Evolutionary conservation across 768 basidiomycete genomes (phyloP), one percentile per base, ranked within the genome.

Genomic region (Lentinula guzmanii): DNA sequence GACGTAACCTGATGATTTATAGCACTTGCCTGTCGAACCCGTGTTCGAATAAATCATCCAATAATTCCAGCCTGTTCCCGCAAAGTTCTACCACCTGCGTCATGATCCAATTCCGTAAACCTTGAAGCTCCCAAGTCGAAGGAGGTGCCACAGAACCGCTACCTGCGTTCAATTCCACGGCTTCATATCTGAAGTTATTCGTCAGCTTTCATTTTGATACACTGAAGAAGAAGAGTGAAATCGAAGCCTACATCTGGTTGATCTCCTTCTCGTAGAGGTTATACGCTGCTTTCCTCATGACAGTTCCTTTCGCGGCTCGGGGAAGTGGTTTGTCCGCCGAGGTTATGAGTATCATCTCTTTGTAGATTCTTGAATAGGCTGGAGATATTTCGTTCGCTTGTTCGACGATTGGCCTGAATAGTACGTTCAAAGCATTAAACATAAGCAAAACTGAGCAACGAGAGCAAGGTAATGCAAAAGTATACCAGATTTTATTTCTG

Each of bases 281-380:
- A 41, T 81, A 56, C 1, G 77, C 72, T 4, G 72, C 74, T 60
- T 77, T 78, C 52, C 77, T 75, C 45, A 71, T 70, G 3, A 81
- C 73, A 0, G 82, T 79, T 2, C 79, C 79, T 64, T 83, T 85
- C 0, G 70, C 75, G 1, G 79, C 70, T 21, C 76, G 76, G n/a
- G 75, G 69, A 45, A 84, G 69, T 1, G 77, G 80, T 60, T 79
- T 79, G 0, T 69, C 71, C 1, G 65, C 65, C 2, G 71, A 68
- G 0, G 81, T 72, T 15, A 82, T 66, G 33, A 83, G 46, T 41
- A 85, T 79, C 79, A 84, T 80, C 65, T 84, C 79, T 63, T 79
- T 79, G 69, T 78, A 81, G 11, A 81, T 72, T n/a, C 75, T 70
- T 58, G 77, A 79, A 52, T 75, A 79, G 0, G 71, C 61, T 0